phyloP scores from a whole-genome alignment of 345 rosid species.

The Sisymbrium altissimum region DNA sequence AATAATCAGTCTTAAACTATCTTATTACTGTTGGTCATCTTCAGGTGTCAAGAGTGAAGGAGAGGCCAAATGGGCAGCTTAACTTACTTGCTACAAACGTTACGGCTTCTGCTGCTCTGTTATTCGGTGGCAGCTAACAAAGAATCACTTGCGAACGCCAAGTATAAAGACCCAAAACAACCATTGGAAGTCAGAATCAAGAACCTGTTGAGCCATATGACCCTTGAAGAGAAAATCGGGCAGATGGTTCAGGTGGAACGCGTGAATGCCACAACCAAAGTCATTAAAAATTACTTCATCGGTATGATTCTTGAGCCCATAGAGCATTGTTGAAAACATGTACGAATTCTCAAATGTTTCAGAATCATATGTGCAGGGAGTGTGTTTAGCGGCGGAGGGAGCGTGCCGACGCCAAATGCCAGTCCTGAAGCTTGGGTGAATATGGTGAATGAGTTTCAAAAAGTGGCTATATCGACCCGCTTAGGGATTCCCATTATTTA shows the following conservation, averaged over 20 bases:
- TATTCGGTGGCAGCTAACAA: conserved; percentile 18
- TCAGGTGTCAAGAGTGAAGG: background rate
- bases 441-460: conserved; percentile 53
- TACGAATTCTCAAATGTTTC: background rate
- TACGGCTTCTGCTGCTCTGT: conserved; percentile 31
- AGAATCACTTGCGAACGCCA: conserved; percentile 13
- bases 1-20: background rate
- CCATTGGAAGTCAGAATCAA: conserved; percentile 35
- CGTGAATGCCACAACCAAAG: conserved; percentile 35
- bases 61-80: conserved; percentile 12
- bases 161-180: conserved; percentile 36
- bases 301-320: conserved; percentile 23
- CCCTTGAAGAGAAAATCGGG: conserved; percentile 49
- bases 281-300: conserved; percentile 39
- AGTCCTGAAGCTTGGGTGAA: conserved; percentile 47
- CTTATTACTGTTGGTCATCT: background rate
- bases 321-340: background rate
- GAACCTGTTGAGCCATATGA: conserved; percentile 49
- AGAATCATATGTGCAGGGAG: conserved; percentile 28
- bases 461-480: conserved; percentile 45
- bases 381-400: conserved; percentile 58
- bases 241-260: conserved; percentile 59
- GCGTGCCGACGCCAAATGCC: conserved; percentile 43
- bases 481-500: conserved; percentile 59
- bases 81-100: conserved; percentile 13